Evolutionary conservation across 345 rosid genomes (phyloP), one percentile per base, ranked within the genome.

Genomic region (Adansonia digitata): DNA sequence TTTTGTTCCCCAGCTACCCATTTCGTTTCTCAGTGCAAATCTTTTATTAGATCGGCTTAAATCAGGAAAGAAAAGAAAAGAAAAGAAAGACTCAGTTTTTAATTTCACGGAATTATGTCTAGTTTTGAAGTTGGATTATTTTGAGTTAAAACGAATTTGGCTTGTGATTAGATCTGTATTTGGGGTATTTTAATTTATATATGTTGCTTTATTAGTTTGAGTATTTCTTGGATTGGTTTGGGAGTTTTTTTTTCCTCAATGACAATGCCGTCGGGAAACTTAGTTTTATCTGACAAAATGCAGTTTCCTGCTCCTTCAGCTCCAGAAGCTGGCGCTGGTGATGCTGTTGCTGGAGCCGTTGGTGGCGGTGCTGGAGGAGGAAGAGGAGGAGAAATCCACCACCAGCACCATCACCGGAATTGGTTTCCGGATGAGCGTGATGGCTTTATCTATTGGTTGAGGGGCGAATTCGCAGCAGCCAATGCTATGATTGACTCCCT

Each of bases 391-490:
- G 86, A 78, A 81, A 75, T 78, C 78, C 82, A 77, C 66, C 89
- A 70, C 57, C 57, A 52, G 57, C 26, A 52, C 71, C 84, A 78
- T 49, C 77, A 73, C 62, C 82, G 80, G 10, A 85, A 46, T 70
- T 91, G 94, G 92, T 85, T 86, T 71, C 85, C 82, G 0, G 97
- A 90, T 57, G 97, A 87, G 82, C 81, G 97, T 7, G 99, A 95
- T 40, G 87, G 83, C 69, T 91, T 93, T 55, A 90, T 93, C 70
- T 83, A 87, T 14, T 95, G 99, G 99, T 75, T 95, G 66, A 86
- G 94, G 17, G 86, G 92, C 43, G 98, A 95, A 79, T 93, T 95
- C 7, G 98, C 98, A 1, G 97, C 99, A 1, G 93, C 99, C 68
- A 95, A 95, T 68, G 93, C 97, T 7, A 93, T 93, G 5, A 91